Evolutionary conservation across 345 rosid species (phyloP), one percentile per base, ranked within the genome.

Genomic region (Nephelium lappaceum): DNA sequence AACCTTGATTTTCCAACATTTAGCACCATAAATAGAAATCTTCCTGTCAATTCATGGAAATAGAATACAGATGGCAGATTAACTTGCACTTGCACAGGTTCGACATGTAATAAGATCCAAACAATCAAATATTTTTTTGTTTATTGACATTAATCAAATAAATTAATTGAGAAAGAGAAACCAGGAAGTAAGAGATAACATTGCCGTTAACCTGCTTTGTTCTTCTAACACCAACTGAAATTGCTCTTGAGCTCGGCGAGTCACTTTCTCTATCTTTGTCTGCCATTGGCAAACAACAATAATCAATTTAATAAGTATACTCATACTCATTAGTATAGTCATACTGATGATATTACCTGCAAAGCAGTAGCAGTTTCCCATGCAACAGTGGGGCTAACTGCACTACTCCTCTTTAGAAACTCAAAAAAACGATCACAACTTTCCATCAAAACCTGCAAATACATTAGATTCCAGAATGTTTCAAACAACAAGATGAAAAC

Each of bases 181-280:
- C 71, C 8, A 15, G 65, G 74, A 71, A 66, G 57, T 64, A 62
- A 51, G 72, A 76, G 60, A 76, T 24, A 72, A 77, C 53, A n/a
- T 80, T 36, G 43, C 36, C 45, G 74, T 69, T 76, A 69, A 94
- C 99, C 97, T 93, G 98, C 98, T 91, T 84, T 94, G 91, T 76
- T 93, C 98, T 86, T 96, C 98, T 78, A 96, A 77, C 31, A 93
- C 99, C 85, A 86, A 90, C 82, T 96, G 99, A 84, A 96, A 90
- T 79, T 94, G 97, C 87, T 96, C 98, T 84, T 96, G 99, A 8
- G 99, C 99, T 80, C 91, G 82, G 66, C 98, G 97, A 84, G 99
- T 94, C 82, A 94, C 99, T 87, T 89, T 92, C 90, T 93, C 99
- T 67, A 96, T 84, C 86, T 89, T 96, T 84, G 80, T 92, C 99